These are phyloP conservation scores for Aspergillus nomiae DNA, from an alignment of 2,329 filamentous ascomycete genomes.

Conservation along the genomic window DNA sequence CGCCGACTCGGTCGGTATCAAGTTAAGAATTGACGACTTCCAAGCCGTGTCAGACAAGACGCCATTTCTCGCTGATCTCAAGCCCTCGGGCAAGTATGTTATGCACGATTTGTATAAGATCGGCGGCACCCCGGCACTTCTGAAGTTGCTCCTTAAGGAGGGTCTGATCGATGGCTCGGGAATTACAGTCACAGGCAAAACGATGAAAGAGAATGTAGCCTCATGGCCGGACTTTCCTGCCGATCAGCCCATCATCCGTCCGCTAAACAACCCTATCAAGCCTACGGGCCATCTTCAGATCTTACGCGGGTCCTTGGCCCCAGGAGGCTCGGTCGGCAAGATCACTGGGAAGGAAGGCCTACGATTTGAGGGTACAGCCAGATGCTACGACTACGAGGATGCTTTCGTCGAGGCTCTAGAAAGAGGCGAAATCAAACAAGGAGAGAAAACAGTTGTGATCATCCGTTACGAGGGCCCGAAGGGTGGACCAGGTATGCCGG, in stretches of 20 bases:
- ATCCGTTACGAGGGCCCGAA: conserved; percentile 60
- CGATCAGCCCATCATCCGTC: conserved; percentile 70
- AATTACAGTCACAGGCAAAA: conserved; percentile 63
- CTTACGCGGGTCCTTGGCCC: conserved; percentile 69
- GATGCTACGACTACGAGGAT: conserved; percentile 70
- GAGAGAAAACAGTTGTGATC: conserved; percentile 74
- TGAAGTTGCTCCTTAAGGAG: conserved; percentile 61
- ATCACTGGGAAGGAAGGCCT: conserved; percentile 76
- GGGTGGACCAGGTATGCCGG: conserved; percentile 67
- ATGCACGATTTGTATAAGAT: conserved; percentile 61
- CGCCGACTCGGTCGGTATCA: conserved; percentile 73
- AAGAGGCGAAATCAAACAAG: conserved; percentile 70
- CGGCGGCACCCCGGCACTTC: conserved; percentile 59
- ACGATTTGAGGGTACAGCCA: conserved; percentile 67
- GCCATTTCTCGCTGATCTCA: conserved; percentile 81
- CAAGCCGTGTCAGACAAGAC: conserved; percentile 77
- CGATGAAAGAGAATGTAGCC: conserved; percentile 60
- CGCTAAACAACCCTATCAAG: conserved; percentile 70
- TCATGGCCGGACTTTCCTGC: conserved; percentile 64
- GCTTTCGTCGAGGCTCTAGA: conserved; percentile 69
- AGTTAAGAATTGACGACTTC: conserved; percentile 80
- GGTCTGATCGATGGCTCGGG: conserved; percentile 60
- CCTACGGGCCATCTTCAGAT: conserved; percentile 72
- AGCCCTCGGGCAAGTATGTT: conserved; percentile 70
- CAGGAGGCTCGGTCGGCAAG: conserved; percentile 71